Base-by-base conservation (phyloP, 108 stramenopile species). In the Nannochloropsis oceanica region DNA sequence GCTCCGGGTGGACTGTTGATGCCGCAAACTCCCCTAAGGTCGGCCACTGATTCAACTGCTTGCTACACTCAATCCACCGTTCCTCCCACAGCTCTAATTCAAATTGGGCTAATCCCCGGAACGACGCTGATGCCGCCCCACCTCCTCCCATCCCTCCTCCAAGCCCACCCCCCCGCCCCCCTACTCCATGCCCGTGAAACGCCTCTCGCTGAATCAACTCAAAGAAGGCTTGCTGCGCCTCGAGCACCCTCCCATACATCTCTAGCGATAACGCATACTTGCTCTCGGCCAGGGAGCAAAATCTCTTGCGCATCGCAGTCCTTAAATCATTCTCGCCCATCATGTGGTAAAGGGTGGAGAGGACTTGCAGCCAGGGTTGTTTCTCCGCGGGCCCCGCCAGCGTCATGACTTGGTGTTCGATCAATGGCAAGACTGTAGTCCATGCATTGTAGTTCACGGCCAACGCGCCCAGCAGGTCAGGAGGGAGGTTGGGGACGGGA, bases 1-100 rank as follows among this genome's bases (percentile, higher is more conserved):
- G 90, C 20, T 89, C 87, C 25, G 90, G 85, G 85, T 94, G 92
- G 34, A 90, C 87, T 42, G 91, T 86, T 2, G 86, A 80, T 12
- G 90, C 88, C 18, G 96, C 93, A 87, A 93, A 94, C 82, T 96
- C 94, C 24, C 92, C 89, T 42, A 97, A 90, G 13, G 94, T 91
- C 43, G 92, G 84, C 91, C 94, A 94, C 86, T 98, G 96, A 25
- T 94, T 91, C 84, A 95, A 90, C 87, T 97, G 92, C 73, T 93
- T 92, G 44, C 95, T 94, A 24, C 95, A 88, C 43, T 94, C 93
- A 12, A 96, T 85, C 96, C 97, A 98, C 42, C 94, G 86, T 25
- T 95, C 93, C 89, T 97, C 95, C 95, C 96, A 95, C 11, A 96
- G 86, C 80, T 91, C 90, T 44, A 95, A 90, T 91, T 98, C 97